Percentiles rank a stretch among this genome's conserved stretches.
Conservation (phyloP, 768 basidiomycete genomes). For the Lentinula lateritia region DNA sequence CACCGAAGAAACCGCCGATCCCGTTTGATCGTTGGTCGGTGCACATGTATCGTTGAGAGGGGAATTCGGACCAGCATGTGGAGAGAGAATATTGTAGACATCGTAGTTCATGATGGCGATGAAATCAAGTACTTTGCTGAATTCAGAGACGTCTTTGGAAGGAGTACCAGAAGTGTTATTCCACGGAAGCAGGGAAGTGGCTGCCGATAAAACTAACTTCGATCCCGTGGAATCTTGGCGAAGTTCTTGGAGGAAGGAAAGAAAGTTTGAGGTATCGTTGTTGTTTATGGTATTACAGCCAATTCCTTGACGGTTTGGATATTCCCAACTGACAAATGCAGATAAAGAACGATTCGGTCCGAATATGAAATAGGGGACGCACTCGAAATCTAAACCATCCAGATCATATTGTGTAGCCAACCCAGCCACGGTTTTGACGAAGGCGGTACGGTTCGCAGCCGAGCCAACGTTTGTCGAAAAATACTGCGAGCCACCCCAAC, state of each 20-base stretch:
- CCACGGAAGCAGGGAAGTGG: constrained; percentile 37
- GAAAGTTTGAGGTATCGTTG: constrained; percentile 71
- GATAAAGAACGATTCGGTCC: neutral
- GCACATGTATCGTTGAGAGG: constrained; percentile 80
- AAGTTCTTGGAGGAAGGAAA: constrained; percentile 68
- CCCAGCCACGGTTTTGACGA: constrained; percentile 52
- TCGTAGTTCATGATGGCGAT: constrained; percentile 55
- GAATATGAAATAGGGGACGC: neutral
- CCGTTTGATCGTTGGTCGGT: constrained; percentile 46
- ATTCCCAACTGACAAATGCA: constrained; percentile 64
- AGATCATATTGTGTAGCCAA: constrained; percentile 46
- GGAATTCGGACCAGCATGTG: constrained; percentile 72
- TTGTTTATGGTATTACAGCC: constrained; percentile 60
- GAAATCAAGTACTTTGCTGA: constrained; percentile 57
- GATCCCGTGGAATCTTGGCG: constrained; percentile 44
- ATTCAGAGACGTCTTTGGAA: constrained; percentile 61
- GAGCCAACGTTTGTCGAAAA: constrained; percentile 60
- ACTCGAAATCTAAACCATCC: constrained; percentile 50
- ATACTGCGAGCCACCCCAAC: constrained; percentile 61
- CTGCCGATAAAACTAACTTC: constrained; percentile 52
- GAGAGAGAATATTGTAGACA: constrained; percentile 24
- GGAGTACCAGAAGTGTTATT: constrained; percentile 50
- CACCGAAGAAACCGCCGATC: constrained; percentile 75
- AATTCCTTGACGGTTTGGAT: constrained; percentile 61
- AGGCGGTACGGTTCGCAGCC: constrained; percentile 50